Conservation (phyloP, 23 red algal species). For the Gracilaria domingensis region DNA sequence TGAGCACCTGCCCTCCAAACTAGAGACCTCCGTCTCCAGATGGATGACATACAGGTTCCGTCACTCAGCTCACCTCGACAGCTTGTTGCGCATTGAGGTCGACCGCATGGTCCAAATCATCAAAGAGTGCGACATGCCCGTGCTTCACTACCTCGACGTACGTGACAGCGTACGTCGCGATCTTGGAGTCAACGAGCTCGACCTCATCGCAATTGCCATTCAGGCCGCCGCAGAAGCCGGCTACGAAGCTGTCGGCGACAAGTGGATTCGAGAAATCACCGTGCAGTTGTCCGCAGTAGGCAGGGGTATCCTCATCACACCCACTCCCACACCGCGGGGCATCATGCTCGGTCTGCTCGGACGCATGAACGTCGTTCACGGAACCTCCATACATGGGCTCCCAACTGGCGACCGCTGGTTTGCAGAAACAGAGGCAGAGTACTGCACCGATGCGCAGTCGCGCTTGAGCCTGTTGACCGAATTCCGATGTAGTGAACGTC, state of each 20-base stretch:
- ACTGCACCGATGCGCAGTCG: conserved; percentile 34
- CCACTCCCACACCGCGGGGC: conserved; percentile 12
- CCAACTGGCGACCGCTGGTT: conserved; percentile 20
- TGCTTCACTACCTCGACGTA: conserved; percentile 8
- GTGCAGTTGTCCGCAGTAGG: not conserved
- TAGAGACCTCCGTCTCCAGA: not conserved
- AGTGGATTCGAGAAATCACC: conserved; percentile 47
- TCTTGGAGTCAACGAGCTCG: not conserved
- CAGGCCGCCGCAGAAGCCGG: conserved; percentile 9
- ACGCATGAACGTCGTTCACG: conserved; percentile 16
- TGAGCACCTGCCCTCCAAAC: not conserved
- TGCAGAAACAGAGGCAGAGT: conserved; percentile 1
- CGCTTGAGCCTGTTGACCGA: conserved; percentile 12
- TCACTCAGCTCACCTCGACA: not conserved
- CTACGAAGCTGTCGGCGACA: conserved; percentile 26
- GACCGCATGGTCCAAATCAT: conserved; percentile 5
- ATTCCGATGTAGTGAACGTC: not conserved
- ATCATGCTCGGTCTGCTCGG: conserved; percentile 1
- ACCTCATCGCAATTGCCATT: conserved; percentile 27
- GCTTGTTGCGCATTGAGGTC: not conserved
- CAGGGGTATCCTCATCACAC: conserved; percentile 4
- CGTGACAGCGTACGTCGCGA: not conserved
- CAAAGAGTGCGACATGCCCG: not conserved
- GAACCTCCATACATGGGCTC: conserved; percentile 17
- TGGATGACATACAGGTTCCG: conserved; percentile 24